phyloP scores from a whole-genome alignment of 768 basidiomycete genomes.

The Mycena kentingensis region DNA sequence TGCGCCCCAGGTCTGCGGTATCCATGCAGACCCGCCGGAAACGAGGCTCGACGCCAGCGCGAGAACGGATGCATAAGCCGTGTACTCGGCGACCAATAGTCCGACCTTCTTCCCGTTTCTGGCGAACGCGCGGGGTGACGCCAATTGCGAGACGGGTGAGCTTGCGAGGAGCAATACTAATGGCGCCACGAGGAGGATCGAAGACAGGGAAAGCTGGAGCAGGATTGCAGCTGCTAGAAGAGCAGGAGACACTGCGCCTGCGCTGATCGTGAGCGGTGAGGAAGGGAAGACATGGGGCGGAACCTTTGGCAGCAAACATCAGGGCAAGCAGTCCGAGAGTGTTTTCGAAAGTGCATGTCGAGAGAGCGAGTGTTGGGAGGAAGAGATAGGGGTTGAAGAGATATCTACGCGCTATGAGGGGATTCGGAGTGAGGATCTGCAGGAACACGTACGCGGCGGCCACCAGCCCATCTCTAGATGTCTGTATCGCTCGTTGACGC shows the following conservation, averaged over 20 bases:
- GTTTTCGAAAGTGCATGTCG: constrained; percentile 84
- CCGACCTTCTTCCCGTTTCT: constrained; percentile 31
- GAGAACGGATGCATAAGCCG: constrained; percentile 50
- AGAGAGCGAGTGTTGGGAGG: constrained; percentile 76
- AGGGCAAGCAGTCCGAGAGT: constrained; percentile 64
- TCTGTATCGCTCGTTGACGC: constrained; percentile 52
- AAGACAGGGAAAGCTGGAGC: constrained; percentile 72
- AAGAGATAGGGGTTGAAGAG: constrained; percentile 89
- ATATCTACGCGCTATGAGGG: constrained; percentile 52
- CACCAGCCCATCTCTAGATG: constrained; percentile 59
- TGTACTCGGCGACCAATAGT: constrained; percentile 52
- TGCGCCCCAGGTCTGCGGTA: constrained; percentile 81
- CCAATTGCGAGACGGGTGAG: constrained; percentile 63
- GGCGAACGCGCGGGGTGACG: constrained; percentile 52
- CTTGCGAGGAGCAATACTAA: constrained; percentile 61
- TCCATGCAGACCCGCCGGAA: constrained; percentile 67
- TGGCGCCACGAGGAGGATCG: constrained; percentile 66
- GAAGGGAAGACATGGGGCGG: constrained; percentile 16
- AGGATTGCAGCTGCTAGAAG: constrained; percentile 72
- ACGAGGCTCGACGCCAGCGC: constrained; percentile 54
- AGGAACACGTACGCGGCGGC: constrained; percentile 59
- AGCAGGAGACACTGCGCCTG: constrained; percentile 61
- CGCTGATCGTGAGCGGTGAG: too few species aligned
- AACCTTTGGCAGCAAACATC: constrained; percentile 72
- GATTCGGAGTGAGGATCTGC: not conserved